A percentile compares a stretch with the other conserved stretches of the same genome.
Evolutionary conservation across 1,284 basidiomycete genomes (phyloP).

Genomic region (Sporisorium scitamineum): DNA sequence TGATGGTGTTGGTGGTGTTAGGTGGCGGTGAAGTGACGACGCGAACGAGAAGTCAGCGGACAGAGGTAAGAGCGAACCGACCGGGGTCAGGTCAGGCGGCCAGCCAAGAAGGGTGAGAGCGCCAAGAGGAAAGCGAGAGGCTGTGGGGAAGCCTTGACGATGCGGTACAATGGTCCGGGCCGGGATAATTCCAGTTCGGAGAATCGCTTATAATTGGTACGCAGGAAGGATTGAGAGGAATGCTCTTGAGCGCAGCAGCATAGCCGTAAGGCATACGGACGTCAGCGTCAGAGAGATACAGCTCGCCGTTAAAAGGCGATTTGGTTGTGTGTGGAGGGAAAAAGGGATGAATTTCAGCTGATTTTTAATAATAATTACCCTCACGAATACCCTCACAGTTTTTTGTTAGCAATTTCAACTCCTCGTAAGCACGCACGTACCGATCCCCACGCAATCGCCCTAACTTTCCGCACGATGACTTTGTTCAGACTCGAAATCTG

Average conservation of each 20-base stretch:
- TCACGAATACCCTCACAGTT: no score
- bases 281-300: not conserved
- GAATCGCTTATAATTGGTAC: not conserved
- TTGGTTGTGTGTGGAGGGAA: not conserved
- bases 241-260: not conserved
- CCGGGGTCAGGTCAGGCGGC: no score
- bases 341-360: not conserved
- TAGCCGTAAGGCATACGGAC: not conserved
- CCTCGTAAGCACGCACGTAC: no score
- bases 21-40: slow-evolving; percentile 1
- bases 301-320: no score
- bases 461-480: no score
- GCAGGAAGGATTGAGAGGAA: not conserved
- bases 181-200: slow-evolving; percentile 6
- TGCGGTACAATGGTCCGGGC: not conserved
- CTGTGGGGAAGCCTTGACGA: not conserved
- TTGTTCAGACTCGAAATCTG: no score
- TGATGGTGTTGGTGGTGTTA: not conserved
- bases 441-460: no score
- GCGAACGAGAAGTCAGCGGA: not conserved
- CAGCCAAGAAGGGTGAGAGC: not conserved
- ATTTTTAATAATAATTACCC: no score
- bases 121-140: not conserved
- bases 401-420: no score
- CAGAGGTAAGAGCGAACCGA: not conserved